A percentile compares a stretch with the other conserved stretches of the same genome.
These are phyloP conservation scores for Chytriomyces sp. DNA, from an alignment of 192 early-diverging fungal genomes.

Conservation along the genomic window DNA sequence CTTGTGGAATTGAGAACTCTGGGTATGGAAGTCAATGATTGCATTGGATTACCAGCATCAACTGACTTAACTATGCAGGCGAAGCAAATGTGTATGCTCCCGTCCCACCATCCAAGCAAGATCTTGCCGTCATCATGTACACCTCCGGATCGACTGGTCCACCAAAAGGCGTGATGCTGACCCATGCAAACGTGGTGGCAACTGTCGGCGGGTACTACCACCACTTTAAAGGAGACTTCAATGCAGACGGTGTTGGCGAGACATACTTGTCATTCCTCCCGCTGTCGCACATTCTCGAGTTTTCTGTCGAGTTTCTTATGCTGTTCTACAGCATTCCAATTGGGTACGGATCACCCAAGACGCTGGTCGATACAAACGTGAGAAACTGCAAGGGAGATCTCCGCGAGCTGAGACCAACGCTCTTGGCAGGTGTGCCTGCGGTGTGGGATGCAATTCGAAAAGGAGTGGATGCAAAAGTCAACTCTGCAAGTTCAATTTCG, in stretches of 20 bases:
- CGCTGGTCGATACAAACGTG: slow-evolving; percentile 64
- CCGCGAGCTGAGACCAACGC: slow-evolving; percentile 65
- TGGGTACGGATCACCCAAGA: slow-evolving; percentile 70
- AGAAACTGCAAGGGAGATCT: slow-evolving; percentile 72
- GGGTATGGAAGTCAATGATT: slow-evolving; percentile 66
- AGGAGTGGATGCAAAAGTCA: slow-evolving; percentile 72
- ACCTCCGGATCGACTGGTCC: too few relatives aligned
- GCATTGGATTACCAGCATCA: slow-evolving; percentile 58
- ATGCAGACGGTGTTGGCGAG: slow-evolving; percentile 43
- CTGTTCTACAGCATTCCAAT: slow-evolving; percentile 52
- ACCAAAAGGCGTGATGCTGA: slow-evolving; percentile 89
- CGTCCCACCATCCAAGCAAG: slow-evolving; percentile 69
- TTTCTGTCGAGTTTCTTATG: slow-evolving; percentile 77
- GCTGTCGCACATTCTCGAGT: slow-evolving; percentile 88
- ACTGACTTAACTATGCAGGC: slow-evolving; percentile 65
- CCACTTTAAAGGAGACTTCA: slow-evolving; percentile 69
- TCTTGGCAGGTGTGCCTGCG: slow-evolving; percentile 75
- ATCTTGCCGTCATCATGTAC: slow-evolving; percentile 73
- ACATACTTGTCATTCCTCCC: too few relatives aligned
- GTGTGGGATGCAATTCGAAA: slow-evolving; percentile 85
- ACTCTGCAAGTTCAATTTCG: slow-evolving; percentile 50
- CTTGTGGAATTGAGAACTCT: slow-evolving; percentile 16
- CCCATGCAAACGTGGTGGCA: slow-evolving; percentile 82
- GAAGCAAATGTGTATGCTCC: slow-evolving; percentile 68
- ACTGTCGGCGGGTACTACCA: slow-evolving; percentile 51